phyloP scores from a whole-genome alignment of 495 filamentous ascomycete genomes.

The Penicillium canescens region DNA sequence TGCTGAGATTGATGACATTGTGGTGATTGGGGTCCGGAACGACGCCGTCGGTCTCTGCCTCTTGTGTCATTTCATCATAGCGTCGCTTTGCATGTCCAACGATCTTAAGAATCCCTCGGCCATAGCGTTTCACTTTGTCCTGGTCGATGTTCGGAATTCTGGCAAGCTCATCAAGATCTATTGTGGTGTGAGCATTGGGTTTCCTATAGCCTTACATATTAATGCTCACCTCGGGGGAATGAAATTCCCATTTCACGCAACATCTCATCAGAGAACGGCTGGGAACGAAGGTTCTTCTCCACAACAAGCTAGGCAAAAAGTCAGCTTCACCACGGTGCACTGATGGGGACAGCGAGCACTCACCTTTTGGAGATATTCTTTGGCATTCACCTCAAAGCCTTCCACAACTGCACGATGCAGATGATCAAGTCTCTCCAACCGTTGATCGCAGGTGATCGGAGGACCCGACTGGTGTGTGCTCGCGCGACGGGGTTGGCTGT shows the following conservation, averaged over 20 bases:
- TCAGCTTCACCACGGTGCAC: slow-evolving; percentile 13
- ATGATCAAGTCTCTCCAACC: slow-evolving; percentile 58
- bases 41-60: slow-evolving; percentile 45
- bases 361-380: slow-evolving; percentile 60
- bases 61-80: slow-evolving; percentile 60
- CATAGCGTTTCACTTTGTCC: slow-evolving; percentile 71
- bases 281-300: slow-evolving; percentile 56
- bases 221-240: slow-evolving; percentile 60
- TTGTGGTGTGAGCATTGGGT: slow-evolving; percentile 3
- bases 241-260: slow-evolving; percentile 82
- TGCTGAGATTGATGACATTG: slow-evolving; percentile 68
- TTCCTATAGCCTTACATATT: not conserved
- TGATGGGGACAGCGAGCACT: slow-evolving; percentile 5
- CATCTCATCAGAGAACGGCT: slow-evolving; percentile 75
- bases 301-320: slow-evolving; percentile 54
- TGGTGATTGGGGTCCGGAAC: slow-evolving; percentile 58
- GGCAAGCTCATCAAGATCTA: slow-evolving; percentile 55
- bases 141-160: slow-evolving; percentile 67
- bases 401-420: slow-evolving; percentile 65
- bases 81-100: slow-evolving; percentile 54
- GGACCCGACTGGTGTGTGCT: slow-evolving; percentile 52
- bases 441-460: slow-evolving; percentile 71
- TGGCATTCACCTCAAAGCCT: slow-evolving; percentile 64
- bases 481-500: slow-evolving; percentile 37
- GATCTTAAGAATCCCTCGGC: slow-evolving; percentile 64